Evolutionary conservation across 2,329 filamentous ascomycete species (phyloP).

Genomic region (Alternaria incomplexa): DNA sequence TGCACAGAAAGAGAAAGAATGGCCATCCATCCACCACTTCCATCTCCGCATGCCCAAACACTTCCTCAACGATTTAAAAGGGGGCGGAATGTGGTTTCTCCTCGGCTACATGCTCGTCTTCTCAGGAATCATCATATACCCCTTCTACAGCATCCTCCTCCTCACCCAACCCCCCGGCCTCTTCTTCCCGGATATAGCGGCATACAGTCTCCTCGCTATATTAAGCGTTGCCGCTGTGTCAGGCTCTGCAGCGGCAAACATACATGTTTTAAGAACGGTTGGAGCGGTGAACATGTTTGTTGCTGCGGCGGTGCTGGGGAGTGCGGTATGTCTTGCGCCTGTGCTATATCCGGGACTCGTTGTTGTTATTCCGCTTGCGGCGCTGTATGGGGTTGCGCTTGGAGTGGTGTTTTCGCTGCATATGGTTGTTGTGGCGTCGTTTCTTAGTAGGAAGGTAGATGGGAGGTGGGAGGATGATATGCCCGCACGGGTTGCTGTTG

Average conservation of each 20-base stretch:
- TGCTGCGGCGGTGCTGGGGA: neutral
- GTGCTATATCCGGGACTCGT: neutral
- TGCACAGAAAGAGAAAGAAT: neutral
- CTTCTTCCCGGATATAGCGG: neutral
- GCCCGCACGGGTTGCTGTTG: conserved; percentile 1
- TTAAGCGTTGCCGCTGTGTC: conserved; percentile 6
- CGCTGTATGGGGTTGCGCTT: conserved; percentile 11
- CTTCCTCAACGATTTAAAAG: neutral
- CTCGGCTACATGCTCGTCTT: neutral
- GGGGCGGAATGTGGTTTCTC: neutral
- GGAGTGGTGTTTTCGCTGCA: conserved; percentile 2
- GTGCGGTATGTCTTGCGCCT: neutral
- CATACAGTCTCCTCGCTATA: conserved; percentile 4
- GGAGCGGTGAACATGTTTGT: conserved; percentile 7
- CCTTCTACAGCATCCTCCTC: neutral
- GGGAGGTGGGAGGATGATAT: conserved; percentile 5
- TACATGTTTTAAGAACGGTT: neutral
- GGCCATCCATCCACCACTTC: neutral
- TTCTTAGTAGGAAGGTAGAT: neutral
- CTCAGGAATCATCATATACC: neutral
- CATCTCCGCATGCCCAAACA: neutral
- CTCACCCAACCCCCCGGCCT: neutral
- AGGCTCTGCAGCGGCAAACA: neutral
- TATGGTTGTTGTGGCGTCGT: neutral
- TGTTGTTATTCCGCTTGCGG: neutral